Percentiles rank a stretch among this genome's conserved stretches.
Evolutionary conservation across 148 eudicot species (phyloP).

Genomic region (Nepenthes mirabilis): DNA sequence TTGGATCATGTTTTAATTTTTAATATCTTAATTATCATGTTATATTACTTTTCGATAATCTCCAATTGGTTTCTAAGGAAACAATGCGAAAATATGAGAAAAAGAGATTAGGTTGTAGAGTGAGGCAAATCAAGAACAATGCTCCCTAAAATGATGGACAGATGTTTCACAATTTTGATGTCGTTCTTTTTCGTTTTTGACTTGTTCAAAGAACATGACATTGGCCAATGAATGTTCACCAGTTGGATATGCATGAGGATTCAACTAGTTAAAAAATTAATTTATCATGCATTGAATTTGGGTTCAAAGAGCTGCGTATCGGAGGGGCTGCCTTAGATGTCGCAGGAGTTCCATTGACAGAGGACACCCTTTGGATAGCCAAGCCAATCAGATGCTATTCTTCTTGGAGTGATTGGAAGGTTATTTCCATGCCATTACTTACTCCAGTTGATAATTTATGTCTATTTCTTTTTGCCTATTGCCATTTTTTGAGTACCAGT

Average conservation of each 20-base stretch:
- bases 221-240: not conserved
- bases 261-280: not conserved
- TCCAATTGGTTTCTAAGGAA: too few species aligned
- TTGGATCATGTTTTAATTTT: too few species aligned
- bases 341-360: conserved; percentile 86
- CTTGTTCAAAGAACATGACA: not conserved
- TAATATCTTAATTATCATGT: too few species aligned
- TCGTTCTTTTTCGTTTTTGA: too few species aligned
- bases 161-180: too few species aligned
- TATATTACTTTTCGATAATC: too few species aligned
- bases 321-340: conserved; percentile 87
- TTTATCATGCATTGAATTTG: conserved; percentile 37
- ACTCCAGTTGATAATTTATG: not conserved
- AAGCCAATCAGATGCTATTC: conserved; percentile 87
- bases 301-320: conserved; percentile 73
- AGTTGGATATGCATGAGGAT: not conserved
- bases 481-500: too few species aligned
- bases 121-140: too few species aligned
- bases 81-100: too few species aligned
- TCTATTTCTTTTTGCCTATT: not conserved
- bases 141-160: too few species aligned
- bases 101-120: too few species aligned
- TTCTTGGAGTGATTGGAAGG: conserved; percentile 98
- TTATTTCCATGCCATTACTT: conserved; percentile 6
- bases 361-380: conserved; percentile 69